Conservation (phyloP, 352 stramenopile species). For the Stramenopiles sp. region DNA sequence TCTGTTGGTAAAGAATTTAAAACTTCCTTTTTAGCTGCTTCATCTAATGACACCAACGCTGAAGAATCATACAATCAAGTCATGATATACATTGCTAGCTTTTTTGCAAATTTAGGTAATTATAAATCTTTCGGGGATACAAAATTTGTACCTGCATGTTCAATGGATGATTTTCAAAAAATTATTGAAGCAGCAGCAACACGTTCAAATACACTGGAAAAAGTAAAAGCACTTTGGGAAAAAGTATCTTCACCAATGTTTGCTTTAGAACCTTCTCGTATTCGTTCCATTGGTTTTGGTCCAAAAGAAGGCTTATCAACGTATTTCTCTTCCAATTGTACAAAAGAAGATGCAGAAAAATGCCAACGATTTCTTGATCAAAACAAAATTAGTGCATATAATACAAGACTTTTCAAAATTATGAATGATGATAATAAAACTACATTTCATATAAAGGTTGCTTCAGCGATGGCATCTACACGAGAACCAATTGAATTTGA, state of each 20-base stretch:
- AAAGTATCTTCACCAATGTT: constrained; percentile 11
- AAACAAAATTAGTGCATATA: constrained; percentile 15
- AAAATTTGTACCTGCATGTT: neutral
- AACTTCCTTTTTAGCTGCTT: constrained; percentile 13
- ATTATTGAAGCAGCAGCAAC: neutral
- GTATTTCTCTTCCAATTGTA: constrained; percentile 16
- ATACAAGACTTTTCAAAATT: constrained; percentile 21
- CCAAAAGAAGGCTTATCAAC: constrained; percentile 6
- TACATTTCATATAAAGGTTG: constrained; percentile 14
- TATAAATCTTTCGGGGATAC: neutral
- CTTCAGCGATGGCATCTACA: constrained; percentile 1
- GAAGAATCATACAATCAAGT: constrained; percentile 6
- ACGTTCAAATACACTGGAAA: constrained; percentile 10
- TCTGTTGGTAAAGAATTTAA: constrained; percentile 10
- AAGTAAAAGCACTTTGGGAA: constrained; percentile 9
- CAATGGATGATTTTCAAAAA: neutral
- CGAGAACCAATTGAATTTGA: constrained; percentile 2
- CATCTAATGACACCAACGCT: neutral
- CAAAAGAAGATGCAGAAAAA: constrained; percentile 10
- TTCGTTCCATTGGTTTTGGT: constrained; percentile 11
- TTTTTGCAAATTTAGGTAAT: neutral
- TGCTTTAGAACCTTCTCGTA: constrained; percentile 7
- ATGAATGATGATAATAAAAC: constrained; percentile 1
- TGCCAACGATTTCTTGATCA: constrained; percentile 14
- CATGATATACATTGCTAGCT: constrained; percentile 15